Evolutionary conservation across 192 early-diverging fungal genomes (phyloP), one percentile per base, ranked within the genome.

Genomic region (Coemansia sp.): DNA sequence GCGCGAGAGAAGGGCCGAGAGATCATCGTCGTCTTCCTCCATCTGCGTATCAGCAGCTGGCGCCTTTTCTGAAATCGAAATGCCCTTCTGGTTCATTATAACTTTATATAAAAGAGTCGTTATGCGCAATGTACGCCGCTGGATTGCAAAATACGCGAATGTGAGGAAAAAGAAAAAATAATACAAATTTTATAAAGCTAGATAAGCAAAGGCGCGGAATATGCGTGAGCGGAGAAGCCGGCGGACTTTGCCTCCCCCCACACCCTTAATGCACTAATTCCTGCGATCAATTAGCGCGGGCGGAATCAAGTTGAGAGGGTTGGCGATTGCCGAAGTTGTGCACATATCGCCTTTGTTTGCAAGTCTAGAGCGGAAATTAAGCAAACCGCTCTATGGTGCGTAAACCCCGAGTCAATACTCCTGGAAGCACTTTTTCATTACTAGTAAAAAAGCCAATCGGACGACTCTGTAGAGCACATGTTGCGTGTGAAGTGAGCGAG

Each of bases 11-110:
- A 81, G 74, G 33, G 67, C 66, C 0, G 79, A 81, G 19, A 81
- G 79, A 52, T 81, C 79, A 42, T 81, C 79, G 70, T 76, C 79
- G 35, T 79, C 77, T 21, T 81, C 74, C 61, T 73, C 75, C 79
- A 81, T 81, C 19, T 30, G 32, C 10, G 65, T 49, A 44, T 72
- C 69, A n/a, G 23, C 70, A 11, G 23, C 71, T 14, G 72, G 69
- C 7, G 64, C 58, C 58, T 73, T 80, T 63, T 58, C 67, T 11
- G 78, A 74, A 67, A 80, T 80, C 37, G 74, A 46, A 52, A 80
- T 33, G 3, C 38, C 53, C 42, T 69, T 63, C 17, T 64, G 69
- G 49, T 63, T 53, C 78, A 80, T 73, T 73, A 57, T 17, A 40
- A 60, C 17, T 30, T 46, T 1, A 11, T n/a, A 52, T 42, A 16